Conservation (phyloP, 768 basidiomycete genomes). For the Rhizopogon roseolus region DNA sequence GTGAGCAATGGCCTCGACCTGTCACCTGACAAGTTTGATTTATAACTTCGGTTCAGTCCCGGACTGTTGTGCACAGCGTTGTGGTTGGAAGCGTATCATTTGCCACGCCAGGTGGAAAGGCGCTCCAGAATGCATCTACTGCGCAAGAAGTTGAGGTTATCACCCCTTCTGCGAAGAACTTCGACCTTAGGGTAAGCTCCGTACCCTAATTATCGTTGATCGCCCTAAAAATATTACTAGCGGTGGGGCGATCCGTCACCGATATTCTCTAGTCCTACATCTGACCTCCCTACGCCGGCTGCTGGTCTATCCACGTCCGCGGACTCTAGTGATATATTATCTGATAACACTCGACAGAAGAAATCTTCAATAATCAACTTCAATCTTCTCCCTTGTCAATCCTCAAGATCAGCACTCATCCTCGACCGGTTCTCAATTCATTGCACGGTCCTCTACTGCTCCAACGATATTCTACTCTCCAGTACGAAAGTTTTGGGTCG, state of each 20-base stretch:
- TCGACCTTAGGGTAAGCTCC: constrained; percentile 46
- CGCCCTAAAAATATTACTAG: constrained; percentile 26
- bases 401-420: constrained; percentile 74
- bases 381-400: constrained; percentile 62
- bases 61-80: constrained; percentile 71
- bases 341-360: not conserved
- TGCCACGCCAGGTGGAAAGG: constrained; percentile 68
- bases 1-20: constrained; percentile 38
- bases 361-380: constrained; percentile 39
- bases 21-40: not conserved
- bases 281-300: constrained; percentile 15
- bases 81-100: constrained; percentile 77
- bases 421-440: constrained; percentile 69
- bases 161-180: constrained; percentile 50
- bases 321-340: constrained; percentile 2
- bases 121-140: constrained; percentile 76
- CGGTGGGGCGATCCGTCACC: constrained; percentile 69
- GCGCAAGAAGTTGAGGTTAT: constrained; percentile 79
- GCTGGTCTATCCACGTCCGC: not conserved
- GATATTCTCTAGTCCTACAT: constrained; percentile 48
- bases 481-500: constrained; percentile 57
- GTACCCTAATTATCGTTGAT: constrained; percentile 1
- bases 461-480: constrained; percentile 64
- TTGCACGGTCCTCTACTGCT: constrained; percentile 66
- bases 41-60: constrained; percentile 30